Percentiles rank a stretch among this genome's conserved stretches.
These are phyloP conservation scores for Colletotrichum spaethianum DNA, from an alignment of 2,329 filamentous ascomycete species.

Conservation along the genomic window DNA sequence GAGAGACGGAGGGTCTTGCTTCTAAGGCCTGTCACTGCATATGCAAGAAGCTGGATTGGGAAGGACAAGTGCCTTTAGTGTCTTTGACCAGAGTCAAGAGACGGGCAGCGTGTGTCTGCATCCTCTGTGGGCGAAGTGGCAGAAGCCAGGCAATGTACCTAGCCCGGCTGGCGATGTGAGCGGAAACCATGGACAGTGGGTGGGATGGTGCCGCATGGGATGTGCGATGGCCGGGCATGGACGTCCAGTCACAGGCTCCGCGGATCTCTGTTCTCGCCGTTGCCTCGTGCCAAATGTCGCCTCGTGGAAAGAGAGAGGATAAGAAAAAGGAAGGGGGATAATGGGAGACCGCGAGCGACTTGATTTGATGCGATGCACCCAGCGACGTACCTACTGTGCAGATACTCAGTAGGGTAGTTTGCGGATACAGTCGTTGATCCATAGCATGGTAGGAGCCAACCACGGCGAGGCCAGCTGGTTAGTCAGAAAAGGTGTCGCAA, in stretches of 20 bases:
- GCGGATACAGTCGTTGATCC: conserved; percentile 16
- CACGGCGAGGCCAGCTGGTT: conserved; percentile 12
- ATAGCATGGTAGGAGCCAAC: conserved; percentile 16
- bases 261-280: conserved; percentile 14
- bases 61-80: conserved; percentile 27
- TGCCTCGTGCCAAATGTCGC: conserved; percentile 19
- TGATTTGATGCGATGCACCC: background rate
- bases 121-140: conserved; percentile 7
- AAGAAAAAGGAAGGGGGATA: background rate
- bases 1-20: conserved; percentile 25
- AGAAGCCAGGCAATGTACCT: conserved; percentile 13
- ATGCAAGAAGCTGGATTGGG: conserved; percentile 38
- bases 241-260: background rate
- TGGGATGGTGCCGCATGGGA: conserved; percentile 20
- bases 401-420: background rate
- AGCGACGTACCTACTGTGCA: too few species aligned
- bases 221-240: conserved; percentile 14
- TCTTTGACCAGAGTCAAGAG: conserved; percentile 13
- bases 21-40: conserved; percentile 36
- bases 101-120: conserved; percentile 6
- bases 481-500: conserved; percentile 26
- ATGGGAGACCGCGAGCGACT: background rate
- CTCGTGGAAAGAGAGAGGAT: conserved; percentile 6
- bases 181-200: conserved; percentile 19
- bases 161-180: conserved; percentile 20